Evolutionary conservation across 352 stramenopile genomes (phyloP), one percentile per base, ranked within the genome.

Genomic region (Phytophthora crassamura): DNA sequence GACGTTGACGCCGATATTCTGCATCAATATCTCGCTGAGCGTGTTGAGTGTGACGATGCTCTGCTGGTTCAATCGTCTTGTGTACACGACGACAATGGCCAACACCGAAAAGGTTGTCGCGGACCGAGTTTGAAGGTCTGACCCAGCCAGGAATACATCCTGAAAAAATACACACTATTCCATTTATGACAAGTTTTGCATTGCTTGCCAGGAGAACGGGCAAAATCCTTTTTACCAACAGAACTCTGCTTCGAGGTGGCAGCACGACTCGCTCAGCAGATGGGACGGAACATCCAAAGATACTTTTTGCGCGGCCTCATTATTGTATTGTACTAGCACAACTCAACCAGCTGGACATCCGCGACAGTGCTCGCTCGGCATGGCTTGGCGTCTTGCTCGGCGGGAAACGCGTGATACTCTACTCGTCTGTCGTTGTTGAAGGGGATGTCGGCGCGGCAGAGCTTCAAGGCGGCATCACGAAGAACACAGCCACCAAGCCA

Each of bases 1-100:
- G 16, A 74, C 77, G 34, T 57, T 93, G 47, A 81, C 78, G 30
- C 77, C 82, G 3, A 74, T 93, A 5, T 93, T 93, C 33, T 85
- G 67, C 69, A 78, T 93, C 59, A 87, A 89, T 60, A 77, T 90
- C 40, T 47, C 52, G 46, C 67, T 93, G 6, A 84, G 76, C 54
- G 67, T 57, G 8, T 46, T 86, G 41, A 89, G 84, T 40, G 78
- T 89, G 18, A 66, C 16, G 9, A 77, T 72, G 50, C 64, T 93
- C n/a, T 78, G 59, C 64, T 91, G 82, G 80, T 93, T 88, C 63
- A 77, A 77, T 20, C 64, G 74, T 5, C 25, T 93, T 6, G 74
- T 85, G 25, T 48, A 67, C 34, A 63, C 53, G 34, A 64, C 78
- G 20, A 83, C 79, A 66, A 60, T 69, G 56, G 71, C 25, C 10